A percentile compares a stretch with the other conserved stretches of the same genome.
Conservation (phyloP, 2,329 filamentous ascomycete species). For the Podosphaera aphanis region DNA sequence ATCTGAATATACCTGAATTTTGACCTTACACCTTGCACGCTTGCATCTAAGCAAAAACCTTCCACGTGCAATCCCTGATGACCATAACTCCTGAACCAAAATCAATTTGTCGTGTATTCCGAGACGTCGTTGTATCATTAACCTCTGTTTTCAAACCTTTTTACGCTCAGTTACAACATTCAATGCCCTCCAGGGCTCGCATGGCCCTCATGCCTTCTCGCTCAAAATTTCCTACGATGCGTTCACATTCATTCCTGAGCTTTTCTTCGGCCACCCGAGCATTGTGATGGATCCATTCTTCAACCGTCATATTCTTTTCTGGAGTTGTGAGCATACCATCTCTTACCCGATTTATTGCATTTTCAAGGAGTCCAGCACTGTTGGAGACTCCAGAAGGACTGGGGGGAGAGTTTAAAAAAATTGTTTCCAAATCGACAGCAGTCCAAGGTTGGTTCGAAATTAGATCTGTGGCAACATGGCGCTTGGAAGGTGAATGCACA, state of each 20-base stretch:
- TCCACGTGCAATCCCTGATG: not conserved
- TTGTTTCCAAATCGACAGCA: constrained; percentile 48
- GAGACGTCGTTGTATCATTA: not conserved
- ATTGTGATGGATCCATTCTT: constrained; percentile 75
- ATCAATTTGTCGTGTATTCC: not conserved
- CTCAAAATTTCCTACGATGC: constrained; percentile 64
- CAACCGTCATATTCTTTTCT: constrained; percentile 77
- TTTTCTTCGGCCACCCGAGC: constrained; percentile 59
- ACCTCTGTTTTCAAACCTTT: not conserved
- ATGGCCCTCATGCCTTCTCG: constrained; percentile 59
- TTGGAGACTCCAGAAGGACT: constrained; percentile 4
- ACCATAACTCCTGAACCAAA: not conserved
- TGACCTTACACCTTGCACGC: too few species aligned
- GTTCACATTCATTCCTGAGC: constrained; percentile 60
- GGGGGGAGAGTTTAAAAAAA: constrained; percentile 29
- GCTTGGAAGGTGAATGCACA: constrained; percentile 35
- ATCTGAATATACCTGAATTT: too few species aligned
- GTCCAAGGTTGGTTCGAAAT: constrained; percentile 41
- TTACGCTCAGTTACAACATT: constrained; percentile 5
- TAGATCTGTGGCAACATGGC: constrained; percentile 30
- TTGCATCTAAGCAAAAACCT: too few species aligned
- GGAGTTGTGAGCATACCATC: constrained; percentile 42
- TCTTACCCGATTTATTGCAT: constrained; percentile 24
- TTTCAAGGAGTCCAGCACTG: constrained; percentile 12
- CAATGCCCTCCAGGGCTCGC: constrained; percentile 49